Evolutionary conservation across 495 filamentous ascomycete species (phyloP), one percentile per base, ranked within the genome.

Genomic region (Xylaria flabelliformis): DNA sequence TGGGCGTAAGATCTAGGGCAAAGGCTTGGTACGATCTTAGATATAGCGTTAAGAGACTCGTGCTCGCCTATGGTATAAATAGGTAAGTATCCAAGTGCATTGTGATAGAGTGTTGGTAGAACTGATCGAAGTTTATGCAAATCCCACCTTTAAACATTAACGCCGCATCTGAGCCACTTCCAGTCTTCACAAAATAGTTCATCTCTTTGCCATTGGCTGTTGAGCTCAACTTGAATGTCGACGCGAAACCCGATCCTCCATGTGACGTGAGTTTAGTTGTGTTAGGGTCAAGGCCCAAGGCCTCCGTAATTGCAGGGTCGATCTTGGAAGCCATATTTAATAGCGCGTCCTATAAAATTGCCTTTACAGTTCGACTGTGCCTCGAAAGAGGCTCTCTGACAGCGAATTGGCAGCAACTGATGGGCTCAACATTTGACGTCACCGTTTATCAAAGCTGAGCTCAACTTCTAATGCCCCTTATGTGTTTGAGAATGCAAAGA

Each of bases 101-200:
- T 19, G 9, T 29, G 26, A n/a, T 13, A 50, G 21, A 10, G 12
- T 53, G 1, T 19, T 21, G 26, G 26, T 50, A 4, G 55, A 12
- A 24, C 19, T 17, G 10, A 42, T 29, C 21, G 7, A 55, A 41
- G 8, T 3, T 42, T 19, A 13, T 15, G 24, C 9, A 19, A 44
- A n/a, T 21, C 63, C 68, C 44, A 86, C 87, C 88, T 73, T 83
- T 84, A 78, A 97, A 97, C 93, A 97, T 97, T 48, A 90, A 78
- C 68, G 88, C 86, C 26, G 93, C 89, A 15, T 89, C 85, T 42
- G 82, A 72, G 3, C 91, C 91, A 12, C 83, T 82, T 2, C 90
- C 92, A 0, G 89, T 95, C 80, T 98, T 97, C 78, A 97, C 85
- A 77, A 98, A 98, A 82, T 89, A 95, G 15, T 83, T 82, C 41